Percentiles rank a stretch among this genome's conserved stretches.
Evolutionary conservation across 192 early-diverging fungal genomes (phyloP).

Genomic region (Mycoemilia scoparia): DNA sequence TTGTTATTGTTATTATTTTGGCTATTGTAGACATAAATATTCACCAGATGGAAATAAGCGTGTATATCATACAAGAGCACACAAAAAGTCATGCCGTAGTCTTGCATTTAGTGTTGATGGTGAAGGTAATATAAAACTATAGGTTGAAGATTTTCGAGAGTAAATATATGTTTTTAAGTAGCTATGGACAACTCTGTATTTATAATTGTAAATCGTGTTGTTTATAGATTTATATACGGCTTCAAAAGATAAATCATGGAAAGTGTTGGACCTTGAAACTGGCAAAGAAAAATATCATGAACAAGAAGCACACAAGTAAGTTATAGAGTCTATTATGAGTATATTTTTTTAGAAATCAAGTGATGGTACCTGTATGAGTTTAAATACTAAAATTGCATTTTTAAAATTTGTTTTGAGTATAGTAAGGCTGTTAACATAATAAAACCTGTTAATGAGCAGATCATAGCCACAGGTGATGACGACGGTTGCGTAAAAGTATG

Average conservation of each 20-base stretch:
- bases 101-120: slow-evolving; percentile 70
- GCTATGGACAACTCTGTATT: not conserved
- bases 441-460: slow-evolving; percentile 44
- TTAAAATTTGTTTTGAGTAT: no score
- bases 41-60: slow-evolving; percentile 21
- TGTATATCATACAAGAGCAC: slow-evolving; percentile 18
- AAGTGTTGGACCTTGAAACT: slow-evolving; percentile 54
- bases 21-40: no score
- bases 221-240: slow-evolving; percentile 38
- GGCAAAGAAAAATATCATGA: slow-evolving; percentile 54
- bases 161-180: not conserved
- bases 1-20: no score
- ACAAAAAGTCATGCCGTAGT: slow-evolving; percentile 76
- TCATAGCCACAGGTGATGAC: slow-evolving; percentile 89
- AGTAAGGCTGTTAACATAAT: slow-evolving; percentile 62
- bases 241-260: slow-evolving; percentile 73
- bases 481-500: slow-evolving; percentile 57
- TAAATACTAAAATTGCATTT: slow-evolving; percentile 24
- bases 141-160: not conserved
- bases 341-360: not conserved
- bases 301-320: slow-evolving; percentile 70
- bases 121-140: not conserved
- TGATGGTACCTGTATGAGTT: not conserved
- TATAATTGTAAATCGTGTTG: not conserved
- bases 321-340: slow-evolving; percentile 1